These are phyloP conservation scores for Sutorius eximius DNA, from an alignment of 1,284 basidiomycete genomes.

Conservation along the genomic window DNA sequence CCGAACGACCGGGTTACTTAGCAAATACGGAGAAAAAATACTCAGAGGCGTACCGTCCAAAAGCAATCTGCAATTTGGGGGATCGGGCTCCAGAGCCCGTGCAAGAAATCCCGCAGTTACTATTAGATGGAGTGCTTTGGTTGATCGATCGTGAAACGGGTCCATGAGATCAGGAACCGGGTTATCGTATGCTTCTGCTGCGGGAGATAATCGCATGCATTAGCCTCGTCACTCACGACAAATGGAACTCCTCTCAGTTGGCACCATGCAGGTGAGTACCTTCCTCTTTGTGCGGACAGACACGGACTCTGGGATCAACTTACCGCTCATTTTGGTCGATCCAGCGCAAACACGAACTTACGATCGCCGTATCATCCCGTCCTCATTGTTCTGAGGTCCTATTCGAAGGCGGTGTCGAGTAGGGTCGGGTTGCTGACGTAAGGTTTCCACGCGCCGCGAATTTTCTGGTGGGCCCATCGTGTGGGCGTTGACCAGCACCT, in stretches of 20 bases:
- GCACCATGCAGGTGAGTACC: not conserved
- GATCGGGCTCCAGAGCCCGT: too few relatives aligned
- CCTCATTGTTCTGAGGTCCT: not conserved
- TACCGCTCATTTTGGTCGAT: not conserved
- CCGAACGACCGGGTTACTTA: not conserved
- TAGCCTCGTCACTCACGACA: not conserved
- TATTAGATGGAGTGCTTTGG: not conserved
- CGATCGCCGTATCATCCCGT: not conserved
- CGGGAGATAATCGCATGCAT: not conserved
- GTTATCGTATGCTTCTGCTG: not conserved
- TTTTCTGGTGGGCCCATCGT: slow-evolving; percentile 30
- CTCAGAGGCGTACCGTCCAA: not conserved
- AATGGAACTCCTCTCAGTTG: not conserved
- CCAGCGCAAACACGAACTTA: not conserved
- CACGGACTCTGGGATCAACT: not conserved
- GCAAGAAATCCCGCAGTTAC: not conserved
- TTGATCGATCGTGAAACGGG: not conserved
- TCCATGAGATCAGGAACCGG: not conserved
- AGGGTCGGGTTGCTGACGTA: slow-evolving; percentile 31
- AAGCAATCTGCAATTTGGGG: not conserved
- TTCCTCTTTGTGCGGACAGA: not conserved
- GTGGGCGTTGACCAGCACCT: slow-evolving; percentile 26
- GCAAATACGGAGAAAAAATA: not conserved
- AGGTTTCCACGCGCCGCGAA: slow-evolving; percentile 34
- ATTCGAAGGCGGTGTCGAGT: not conserved